Percentiles rank a stretch among this genome's conserved stretches.
These are phyloP conservation scores for Apiospora hydei DNA, from an alignment of 2,329 filamentous ascomycete species.

Conservation along the genomic window DNA sequence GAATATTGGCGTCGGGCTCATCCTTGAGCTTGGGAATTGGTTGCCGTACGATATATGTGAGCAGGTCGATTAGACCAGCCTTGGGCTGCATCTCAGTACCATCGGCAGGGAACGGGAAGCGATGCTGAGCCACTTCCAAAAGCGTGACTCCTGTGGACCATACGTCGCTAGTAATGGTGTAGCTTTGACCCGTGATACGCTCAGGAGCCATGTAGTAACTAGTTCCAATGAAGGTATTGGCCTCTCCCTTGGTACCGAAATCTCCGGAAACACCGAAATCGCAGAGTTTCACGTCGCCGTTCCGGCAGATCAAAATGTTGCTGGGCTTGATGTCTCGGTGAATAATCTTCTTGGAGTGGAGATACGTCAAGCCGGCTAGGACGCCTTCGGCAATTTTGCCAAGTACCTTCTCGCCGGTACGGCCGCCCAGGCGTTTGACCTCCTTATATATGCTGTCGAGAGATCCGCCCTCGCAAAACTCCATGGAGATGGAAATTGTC, in stretches of 20 bases:
- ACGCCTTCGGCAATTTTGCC: constrained; percentile 97
- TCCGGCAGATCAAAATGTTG: constrained; percentile 92
- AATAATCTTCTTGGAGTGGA: constrained; percentile 95
- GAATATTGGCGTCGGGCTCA: constrained; percentile 86
- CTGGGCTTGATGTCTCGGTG: constrained; percentile 99
- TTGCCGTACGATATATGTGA: constrained; percentile 97
- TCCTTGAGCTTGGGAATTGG: constrained; percentile 95
- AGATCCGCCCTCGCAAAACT: constrained; percentile 96
- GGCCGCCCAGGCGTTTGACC: constrained; percentile 91
- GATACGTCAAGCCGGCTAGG: constrained; percentile 89
- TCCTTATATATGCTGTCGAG: constrained; percentile 97
- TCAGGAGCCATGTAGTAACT: constrained; percentile 99
- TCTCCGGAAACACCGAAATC: constrained; percentile 98
- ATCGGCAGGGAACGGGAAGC: constrained; percentile 97
- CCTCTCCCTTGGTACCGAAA: constrained; percentile 97
- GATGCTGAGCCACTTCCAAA: constrained; percentile 98
- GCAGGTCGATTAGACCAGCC: constrained; percentile 89
- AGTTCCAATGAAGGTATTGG: constrained; percentile 98
- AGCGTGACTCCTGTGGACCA: constrained; percentile 97
- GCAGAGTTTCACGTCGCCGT: constrained; percentile 95
- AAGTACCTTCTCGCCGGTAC: constrained; percentile 95
- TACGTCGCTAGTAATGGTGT: constrained; percentile 98
- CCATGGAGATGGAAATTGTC: constrained; percentile 98
- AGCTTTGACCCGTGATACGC: constrained; percentile 95
- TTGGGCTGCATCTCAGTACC: constrained; percentile 94